These are phyloP conservation scores for Entomortierella chlamydospora DNA, from an alignment of 192 early-diverging fungal species.

Conservation along the genomic window DNA sequence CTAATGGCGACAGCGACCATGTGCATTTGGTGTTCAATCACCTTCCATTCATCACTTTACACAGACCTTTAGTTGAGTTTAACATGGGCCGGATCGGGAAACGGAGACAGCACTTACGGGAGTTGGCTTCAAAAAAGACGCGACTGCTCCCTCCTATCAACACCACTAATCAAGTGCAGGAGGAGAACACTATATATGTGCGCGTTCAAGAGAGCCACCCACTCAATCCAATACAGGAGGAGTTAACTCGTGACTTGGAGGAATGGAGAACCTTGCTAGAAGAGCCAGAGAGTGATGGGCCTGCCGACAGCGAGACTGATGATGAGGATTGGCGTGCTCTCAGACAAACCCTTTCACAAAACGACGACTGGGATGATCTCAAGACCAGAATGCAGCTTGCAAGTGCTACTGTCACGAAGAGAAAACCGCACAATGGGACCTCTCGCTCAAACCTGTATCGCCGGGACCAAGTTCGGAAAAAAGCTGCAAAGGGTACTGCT, in stretches of 20 bases:
- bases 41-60: no score
- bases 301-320: not conserved
- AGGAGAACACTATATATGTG: no score
- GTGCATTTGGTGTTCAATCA: no score
- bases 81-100: no score
- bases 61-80: no score
- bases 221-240: no score
- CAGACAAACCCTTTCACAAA: not conserved
- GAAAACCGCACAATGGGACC: not conserved
- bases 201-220: no score
- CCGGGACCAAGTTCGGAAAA: not conserved
- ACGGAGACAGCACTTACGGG: no score
- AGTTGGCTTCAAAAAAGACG: no score
- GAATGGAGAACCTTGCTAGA: not conserved
- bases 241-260: not conserved
- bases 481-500: not conserved
- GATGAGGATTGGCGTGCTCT: not conserved
- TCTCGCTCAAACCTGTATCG: not conserved
- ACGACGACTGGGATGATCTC: not conserved
- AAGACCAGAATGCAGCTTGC: not conserved
- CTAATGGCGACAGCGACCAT: no score
- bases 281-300: conserved; percentile 1
- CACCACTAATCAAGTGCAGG: no score
- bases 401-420: not conserved
- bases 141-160: no score